phyloP scores from a whole-genome alignment of 768 basidiomycete genomes.

The Boletus sp. region DNA sequence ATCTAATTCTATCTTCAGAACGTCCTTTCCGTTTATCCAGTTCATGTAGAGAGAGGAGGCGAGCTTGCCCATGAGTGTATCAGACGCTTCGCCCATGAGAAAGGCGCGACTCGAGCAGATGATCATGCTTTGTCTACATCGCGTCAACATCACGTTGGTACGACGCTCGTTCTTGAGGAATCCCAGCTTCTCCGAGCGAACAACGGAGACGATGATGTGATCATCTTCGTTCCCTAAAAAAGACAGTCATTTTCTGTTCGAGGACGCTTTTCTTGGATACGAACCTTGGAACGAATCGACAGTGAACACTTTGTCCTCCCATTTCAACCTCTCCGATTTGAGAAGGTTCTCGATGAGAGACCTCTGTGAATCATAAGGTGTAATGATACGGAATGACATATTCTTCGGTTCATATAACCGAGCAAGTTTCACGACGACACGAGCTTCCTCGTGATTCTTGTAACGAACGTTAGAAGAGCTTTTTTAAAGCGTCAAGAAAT shows the following conservation, averaged over 20 bases:
- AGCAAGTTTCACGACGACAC: slow-evolving; percentile 56
- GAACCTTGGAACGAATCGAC: slow-evolving; percentile 81
- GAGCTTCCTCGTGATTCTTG: slow-evolving; percentile 60
- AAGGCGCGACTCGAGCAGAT: slow-evolving; percentile 52
- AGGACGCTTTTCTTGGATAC: slow-evolving; percentile 6
- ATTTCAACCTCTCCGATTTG: slow-evolving; percentile 43
- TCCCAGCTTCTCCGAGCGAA: slow-evolving; percentile 56
- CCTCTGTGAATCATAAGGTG: slow-evolving; percentile 77
- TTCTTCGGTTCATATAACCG: slow-evolving; percentile 43
- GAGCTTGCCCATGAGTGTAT: slow-evolving; percentile 27
- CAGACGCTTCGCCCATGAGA: slow-evolving; percentile 14
- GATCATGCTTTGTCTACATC: slow-evolving; percentile 73
- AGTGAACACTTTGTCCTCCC: slow-evolving; percentile 70
- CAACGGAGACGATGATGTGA: slow-evolving; percentile 67
- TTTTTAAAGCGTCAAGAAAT: not conserved
- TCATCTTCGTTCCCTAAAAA: slow-evolving; percentile 76
- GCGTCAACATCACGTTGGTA: slow-evolving; percentile 84
- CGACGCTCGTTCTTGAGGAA: slow-evolving; percentile 63
- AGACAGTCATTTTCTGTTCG: slow-evolving; percentile 12
- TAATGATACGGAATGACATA: slow-evolving; percentile 63
- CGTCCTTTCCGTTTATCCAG: slow-evolving; percentile 15
- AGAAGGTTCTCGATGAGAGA: slow-evolving; percentile 54
- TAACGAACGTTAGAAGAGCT: slow-evolving; percentile 3
- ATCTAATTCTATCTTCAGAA: too few species aligned
- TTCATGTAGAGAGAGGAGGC: slow-evolving; percentile 10